phyloP scores from a whole-genome alignment of 768 basidiomycete species.

The Hypholoma fasciculare region DNA sequence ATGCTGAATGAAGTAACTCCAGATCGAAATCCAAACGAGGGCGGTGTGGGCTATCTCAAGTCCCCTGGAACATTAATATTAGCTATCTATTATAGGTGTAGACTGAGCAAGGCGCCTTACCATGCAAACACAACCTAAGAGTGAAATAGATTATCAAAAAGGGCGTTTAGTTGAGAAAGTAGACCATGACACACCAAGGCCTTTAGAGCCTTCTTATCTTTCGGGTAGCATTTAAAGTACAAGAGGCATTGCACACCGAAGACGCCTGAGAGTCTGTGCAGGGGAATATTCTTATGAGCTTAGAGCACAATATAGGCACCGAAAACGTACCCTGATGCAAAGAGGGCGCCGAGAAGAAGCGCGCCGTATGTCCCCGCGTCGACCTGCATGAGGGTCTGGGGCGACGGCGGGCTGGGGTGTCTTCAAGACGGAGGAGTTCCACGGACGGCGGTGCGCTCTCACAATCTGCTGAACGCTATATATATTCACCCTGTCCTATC shows the following conservation, averaged over 20 bases:
- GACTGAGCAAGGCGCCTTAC: neutral
- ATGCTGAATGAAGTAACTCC: slow-evolving; percentile 9
- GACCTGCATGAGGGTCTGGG: slow-evolving; percentile 10
- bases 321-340: slow-evolving; percentile 7
- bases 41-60: slow-evolving; percentile 8
- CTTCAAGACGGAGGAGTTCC: slow-evolving; percentile 5
- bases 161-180: neutral
- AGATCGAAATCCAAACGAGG: slow-evolving; percentile 9
- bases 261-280: slow-evolving; percentile 10
- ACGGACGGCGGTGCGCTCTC: slow-evolving; percentile 1
- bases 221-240: slow-evolving; percentile 12
- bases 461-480: neutral
- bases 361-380: slow-evolving; percentile 15
- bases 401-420: slow-evolving; percentile 2
- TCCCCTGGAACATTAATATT: neutral
- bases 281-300: neutral
- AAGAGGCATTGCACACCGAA: slow-evolving; percentile 13
- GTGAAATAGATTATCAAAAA: neutral
- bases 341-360: slow-evolving; percentile 12
- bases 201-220: slow-evolving; percentile 10
- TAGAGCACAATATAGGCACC: too few species aligned
- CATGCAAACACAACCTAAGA: slow-evolving; percentile 4
- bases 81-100: neutral
- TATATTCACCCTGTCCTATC: neutral
- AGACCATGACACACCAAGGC: slow-evolving; percentile 4